A percentile compares a stretch with the other conserved stretches of the same genome.
phyloP scores from a whole-genome alignment of 1,139 yeast genomes.

The Protomyces inouyei region DNA sequence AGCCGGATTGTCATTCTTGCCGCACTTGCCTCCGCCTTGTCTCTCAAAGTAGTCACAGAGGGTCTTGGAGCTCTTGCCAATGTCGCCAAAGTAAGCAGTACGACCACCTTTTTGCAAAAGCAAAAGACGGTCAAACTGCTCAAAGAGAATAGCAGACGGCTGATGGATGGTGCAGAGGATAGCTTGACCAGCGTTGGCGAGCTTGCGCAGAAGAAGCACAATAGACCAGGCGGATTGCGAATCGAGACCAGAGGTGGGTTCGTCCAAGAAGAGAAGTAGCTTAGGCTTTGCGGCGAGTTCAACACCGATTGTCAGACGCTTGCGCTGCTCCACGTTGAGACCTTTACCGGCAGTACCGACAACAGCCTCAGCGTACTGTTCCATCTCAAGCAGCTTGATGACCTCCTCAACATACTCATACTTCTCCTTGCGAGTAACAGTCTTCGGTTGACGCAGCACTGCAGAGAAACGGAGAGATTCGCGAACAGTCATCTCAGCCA shows the following conservation, averaged over 20 bases:
- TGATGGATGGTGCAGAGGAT: conserved; percentile 78
- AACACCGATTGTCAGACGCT: conserved; percentile 78
- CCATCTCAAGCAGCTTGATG: conserved; percentile 65
- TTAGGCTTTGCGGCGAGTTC: conserved; percentile 86
- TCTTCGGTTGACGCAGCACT: conserved; percentile 61
- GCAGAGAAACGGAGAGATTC: conserved; percentile 74
- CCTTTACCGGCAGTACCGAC: conserved; percentile 80
- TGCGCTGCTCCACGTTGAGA: conserved; percentile 78
- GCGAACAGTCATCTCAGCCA: conserved; percentile 67
- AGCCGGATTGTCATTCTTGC: conserved; percentile 66
- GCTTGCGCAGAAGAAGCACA: conserved; percentile 65
- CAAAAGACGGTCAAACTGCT: conserved; percentile 69
- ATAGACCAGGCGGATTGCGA: conserved; percentile 90
- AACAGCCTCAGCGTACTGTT: conserved; percentile 67
- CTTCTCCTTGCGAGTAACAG: conserved; percentile 55
- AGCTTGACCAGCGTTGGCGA: conserved; percentile 75
- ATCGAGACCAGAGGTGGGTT: conserved; percentile 89
- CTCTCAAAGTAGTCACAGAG: conserved; percentile 64
- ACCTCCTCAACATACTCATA: conserved; percentile 66
- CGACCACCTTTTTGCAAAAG: conserved; percentile 69
- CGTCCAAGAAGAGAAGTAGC: conserved; percentile 73
- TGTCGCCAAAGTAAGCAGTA: conserved; percentile 76
- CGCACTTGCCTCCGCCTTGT: conserved; percentile 63
- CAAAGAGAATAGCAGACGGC: conserved; percentile 70
- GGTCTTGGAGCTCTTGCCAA: conserved; percentile 58